Evolutionary conservation across 768 basidiomycete genomes (phyloP), one percentile per base, ranked within the genome.

Genomic region (Mrakia hoshinonis): DNA sequence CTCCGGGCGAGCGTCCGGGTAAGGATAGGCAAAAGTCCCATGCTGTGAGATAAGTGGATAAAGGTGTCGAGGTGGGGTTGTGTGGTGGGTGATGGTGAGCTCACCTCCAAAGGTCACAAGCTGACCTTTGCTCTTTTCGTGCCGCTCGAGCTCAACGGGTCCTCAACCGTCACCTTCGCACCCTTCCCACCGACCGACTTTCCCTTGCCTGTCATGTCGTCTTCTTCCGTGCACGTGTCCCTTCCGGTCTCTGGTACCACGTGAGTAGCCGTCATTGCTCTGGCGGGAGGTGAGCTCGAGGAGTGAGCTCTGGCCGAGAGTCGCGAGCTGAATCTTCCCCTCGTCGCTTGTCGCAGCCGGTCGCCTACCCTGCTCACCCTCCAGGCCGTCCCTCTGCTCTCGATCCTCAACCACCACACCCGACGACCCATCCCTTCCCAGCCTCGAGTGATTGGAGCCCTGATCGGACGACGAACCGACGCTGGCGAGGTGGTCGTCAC

Each of bases 351-450:
- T 39, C 66, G 18, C 51, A 67, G 73, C 65, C 78, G 77, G 61
- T 68, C 75, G 29, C 79, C 79, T 20, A 76, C 78, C 10, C 68
- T 73, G 29, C 77, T 96, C 69, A 90, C 88, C 61, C 85, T 97
- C 73, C 91, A 94, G 78, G 93, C 95, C 15, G 89, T 91, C 65
- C 92, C 91, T 4, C 86, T 98, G 61, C 91, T 96, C 79, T 88
- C 92, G 67, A 91, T 97, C 82, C 87, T 98, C 75, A 94, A 96
- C 81, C 94, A 97, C 83, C 94, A 93, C 81, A 87, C 97, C 65
- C 89, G 95, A 22, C 86, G 92, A 73, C 70, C 70, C 13, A 87
- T 85, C 49, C 87, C 89, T 75, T 80, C 83, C 34, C 89, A 93
- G 76, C 73, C 76, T 9, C 87, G 94, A 70, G 95, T 97, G 22